These are phyloP conservation scores for Boletus rufocinnamomeus DNA, from an alignment of 768 basidiomycete genomes.

Conservation along the genomic window DNA sequence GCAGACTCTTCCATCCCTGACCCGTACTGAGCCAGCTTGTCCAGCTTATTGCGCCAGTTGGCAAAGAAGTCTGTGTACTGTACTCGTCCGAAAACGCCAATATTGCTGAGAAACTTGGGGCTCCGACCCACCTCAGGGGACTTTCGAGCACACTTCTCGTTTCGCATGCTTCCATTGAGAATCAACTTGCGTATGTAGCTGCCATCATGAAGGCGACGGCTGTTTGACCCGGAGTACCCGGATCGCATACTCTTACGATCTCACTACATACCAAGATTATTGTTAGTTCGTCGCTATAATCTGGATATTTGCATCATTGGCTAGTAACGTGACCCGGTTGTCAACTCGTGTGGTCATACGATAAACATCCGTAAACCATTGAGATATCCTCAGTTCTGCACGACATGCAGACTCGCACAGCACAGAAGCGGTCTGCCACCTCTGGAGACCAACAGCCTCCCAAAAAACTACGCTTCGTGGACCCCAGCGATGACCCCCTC, in stretches of 20 bases:
- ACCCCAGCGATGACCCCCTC: slow-evolving; percentile 71
- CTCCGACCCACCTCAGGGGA: slow-evolving; percentile 47
- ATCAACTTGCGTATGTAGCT: slow-evolving; percentile 60
- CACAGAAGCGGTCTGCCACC: slow-evolving; percentile 46
- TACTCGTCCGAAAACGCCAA: slow-evolving; percentile 53
- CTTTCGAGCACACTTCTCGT: slow-evolving; percentile 50
- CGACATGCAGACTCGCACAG: slow-evolving; percentile 40
- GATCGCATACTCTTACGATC: background rate
- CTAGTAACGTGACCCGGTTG: slow-evolving; percentile 4
- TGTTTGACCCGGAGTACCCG: slow-evolving; percentile 2
- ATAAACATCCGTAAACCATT: slow-evolving; percentile 28
- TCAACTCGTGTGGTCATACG: background rate
- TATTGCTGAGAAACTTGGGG: slow-evolving; percentile 51
- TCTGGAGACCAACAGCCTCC: slow-evolving; percentile 36
- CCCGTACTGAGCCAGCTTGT: background rate
- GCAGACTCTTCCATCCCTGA: background rate
- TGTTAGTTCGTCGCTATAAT: background rate
- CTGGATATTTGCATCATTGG: background rate
- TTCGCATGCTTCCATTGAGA: slow-evolving; percentile 56
- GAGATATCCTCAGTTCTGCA: background rate
- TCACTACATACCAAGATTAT: background rate
- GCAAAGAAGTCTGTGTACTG: slow-evolving; percentile 54
- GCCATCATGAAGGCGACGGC: slow-evolving; percentile 40
- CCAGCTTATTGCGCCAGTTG: slow-evolving; percentile 61
- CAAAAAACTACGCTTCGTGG: slow-evolving; percentile 76